Evolutionary conservation across 23 red algal genomes (phyloP).

Genomic region (Gracilariopsis chorda): DNA sequence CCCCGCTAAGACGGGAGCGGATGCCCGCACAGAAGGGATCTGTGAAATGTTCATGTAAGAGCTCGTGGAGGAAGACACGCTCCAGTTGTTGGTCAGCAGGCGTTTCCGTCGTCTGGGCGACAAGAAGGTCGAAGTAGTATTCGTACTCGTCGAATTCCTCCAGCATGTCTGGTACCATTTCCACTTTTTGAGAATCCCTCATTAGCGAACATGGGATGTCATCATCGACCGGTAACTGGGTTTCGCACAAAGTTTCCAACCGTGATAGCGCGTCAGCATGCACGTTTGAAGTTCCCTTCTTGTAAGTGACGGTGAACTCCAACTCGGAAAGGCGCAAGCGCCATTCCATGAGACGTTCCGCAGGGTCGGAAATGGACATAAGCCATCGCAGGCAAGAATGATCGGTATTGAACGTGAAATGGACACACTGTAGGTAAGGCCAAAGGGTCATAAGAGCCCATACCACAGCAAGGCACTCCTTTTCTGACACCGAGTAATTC

Average conservation of each 20-base stretch:
- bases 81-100: no score
- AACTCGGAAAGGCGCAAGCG: not conserved
- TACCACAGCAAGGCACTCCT: slow-evolving; percentile 1
- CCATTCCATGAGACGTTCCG: not conserved
- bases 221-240: not conserved
- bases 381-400: not conserved
- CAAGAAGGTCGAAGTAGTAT: no score
- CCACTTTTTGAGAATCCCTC: not conserved
- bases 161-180: no score
- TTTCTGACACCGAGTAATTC: not conserved
- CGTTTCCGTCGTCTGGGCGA: no score
- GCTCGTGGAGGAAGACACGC: no score
- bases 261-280: not conserved
- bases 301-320: not conserved
- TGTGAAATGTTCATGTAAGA: no score
- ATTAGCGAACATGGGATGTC: not conserved
- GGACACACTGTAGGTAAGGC: not conserved
- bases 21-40: no score
- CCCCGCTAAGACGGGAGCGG: no score
- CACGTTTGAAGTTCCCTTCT: not conserved
- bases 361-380: not conserved
- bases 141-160: no score
- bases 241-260: not conserved
- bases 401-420: not conserved
- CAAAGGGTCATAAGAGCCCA: not conserved